Conservation (phyloP, 2,329 filamentous ascomycete species). For the Penicillium decumbens region DNA sequence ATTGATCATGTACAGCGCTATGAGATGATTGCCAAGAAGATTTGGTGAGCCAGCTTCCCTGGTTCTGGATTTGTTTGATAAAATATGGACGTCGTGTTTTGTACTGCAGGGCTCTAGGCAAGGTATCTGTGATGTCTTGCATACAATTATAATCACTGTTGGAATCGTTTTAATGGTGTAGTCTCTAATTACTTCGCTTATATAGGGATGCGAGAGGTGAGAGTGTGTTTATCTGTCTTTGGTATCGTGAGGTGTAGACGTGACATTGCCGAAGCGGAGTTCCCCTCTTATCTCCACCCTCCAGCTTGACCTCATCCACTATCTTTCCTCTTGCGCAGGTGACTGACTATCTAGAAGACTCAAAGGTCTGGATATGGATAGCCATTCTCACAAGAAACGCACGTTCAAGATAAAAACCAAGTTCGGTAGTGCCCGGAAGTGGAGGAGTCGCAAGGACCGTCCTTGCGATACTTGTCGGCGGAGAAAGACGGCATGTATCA, state of each 20-base stretch:
- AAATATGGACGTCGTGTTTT: background rate
- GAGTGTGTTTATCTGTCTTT: too few species aligned
- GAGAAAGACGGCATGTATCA: background rate
- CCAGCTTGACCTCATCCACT: background rate
- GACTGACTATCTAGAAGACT: background rate
- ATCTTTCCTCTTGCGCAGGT: background rate
- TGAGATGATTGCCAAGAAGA: constrained; percentile 93
- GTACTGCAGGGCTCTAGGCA: background rate
- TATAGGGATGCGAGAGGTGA: too few species aligned
- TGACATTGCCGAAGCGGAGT: background rate
- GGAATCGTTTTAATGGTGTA: background rate
- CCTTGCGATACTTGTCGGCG: background rate
- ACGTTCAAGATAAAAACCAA: background rate
- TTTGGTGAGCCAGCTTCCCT: constrained; percentile 62
- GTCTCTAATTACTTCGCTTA: too few species aligned
- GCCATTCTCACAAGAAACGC: background rate
- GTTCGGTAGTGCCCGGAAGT: background rate
- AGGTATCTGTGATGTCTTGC: background rate
- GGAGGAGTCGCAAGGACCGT: background rate
- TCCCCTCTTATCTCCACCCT: background rate
- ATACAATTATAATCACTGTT: background rate
- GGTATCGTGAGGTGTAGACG: background rate
- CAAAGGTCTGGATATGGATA: background rate
- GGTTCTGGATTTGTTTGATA: background rate
- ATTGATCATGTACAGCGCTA: constrained; percentile 71